Conservation (phyloP, 202 grass and related monocot genomes). For the Carex sylvatica region DNA sequence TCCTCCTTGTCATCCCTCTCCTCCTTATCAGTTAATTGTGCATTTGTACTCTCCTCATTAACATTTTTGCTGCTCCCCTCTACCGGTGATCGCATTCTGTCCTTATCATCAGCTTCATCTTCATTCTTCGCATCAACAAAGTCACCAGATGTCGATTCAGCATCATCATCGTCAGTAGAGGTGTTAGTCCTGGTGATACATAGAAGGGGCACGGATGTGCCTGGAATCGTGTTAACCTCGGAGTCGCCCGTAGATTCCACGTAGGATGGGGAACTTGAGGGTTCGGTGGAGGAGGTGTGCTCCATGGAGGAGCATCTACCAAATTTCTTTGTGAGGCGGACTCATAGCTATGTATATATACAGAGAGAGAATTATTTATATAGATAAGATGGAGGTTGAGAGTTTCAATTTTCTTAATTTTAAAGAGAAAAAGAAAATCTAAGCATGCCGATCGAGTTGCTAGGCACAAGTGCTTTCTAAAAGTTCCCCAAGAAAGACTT, state of each 20-base stretch:
- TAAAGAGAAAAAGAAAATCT: not conserved
- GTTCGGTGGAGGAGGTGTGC: not conserved
- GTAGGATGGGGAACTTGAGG: not conserved
- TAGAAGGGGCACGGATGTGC: not conserved
- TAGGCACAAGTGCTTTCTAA: not conserved
- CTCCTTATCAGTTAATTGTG: not conserved
- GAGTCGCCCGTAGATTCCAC: slow-evolving; percentile 41
- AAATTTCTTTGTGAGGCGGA: not conserved
- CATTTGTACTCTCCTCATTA: not conserved
- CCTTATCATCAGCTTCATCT: not conserved
- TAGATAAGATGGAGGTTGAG: not conserved
- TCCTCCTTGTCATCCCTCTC: not conserved
- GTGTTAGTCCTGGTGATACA: not conserved
- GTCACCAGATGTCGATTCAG: slow-evolving; percentile 37
- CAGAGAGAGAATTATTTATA: not conserved
- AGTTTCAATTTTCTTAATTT: not conserved
- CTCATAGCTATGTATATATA: not conserved
- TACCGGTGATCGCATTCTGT: not conserved
- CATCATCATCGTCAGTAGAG: slow-evolving; percentile 23
- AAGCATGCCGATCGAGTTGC: not conserved
- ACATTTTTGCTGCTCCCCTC: not conserved
- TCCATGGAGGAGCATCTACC: slow-evolving; percentile 11
- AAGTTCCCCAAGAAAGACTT: not conserved
- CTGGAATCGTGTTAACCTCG: slow-evolving; percentile 14
- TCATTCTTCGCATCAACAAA: not conserved